Evolutionary conservation across 257 asterid species (phyloP), one percentile per base, ranked within the genome.

Genomic region (Jacaranda mimosifolia): DNA sequence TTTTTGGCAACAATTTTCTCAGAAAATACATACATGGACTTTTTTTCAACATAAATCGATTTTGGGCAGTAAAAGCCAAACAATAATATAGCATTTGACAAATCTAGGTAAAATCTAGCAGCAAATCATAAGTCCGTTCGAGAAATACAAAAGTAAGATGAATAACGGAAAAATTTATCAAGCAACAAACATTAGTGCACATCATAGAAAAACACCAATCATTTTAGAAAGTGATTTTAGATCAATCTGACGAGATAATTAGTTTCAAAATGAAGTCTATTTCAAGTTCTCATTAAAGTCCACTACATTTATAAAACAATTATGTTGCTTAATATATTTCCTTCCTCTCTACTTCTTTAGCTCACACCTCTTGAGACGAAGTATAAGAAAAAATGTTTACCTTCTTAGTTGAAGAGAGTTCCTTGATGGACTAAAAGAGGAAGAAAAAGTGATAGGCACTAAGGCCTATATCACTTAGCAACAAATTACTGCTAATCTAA

Each of bases 121-220:
- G 19, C 39, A 71, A 67, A 68, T 75, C 65, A 72, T 15, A 49
- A 72, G 60, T 43, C 19, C 39, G 65, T 62, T 40, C 53, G 53
- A 67, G 36, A n/a, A 64, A 55, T 52, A 77, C 18, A 7, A 63
- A 58, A 46, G 15, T 66, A 53, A 38, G 52, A 6, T 15, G 40
- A 71, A 39, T 59, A 51, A 53, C 40, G 21, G 39, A 21, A 51
- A 51, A 58, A 21, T 55, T 38, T 40, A 64, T 46, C 17, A 48
- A 70, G 55, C 78, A 82, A 69, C 13, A 56, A 70, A 55, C 7
- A 43, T 0, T 48, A 74, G 58, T 36, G 53, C 38, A 19, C 49
- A 77, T 39, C n/a, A n/a, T 39, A 49, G 69, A 46, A 38, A 70
- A 35, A 64, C 35, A n/a, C 0, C 19, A 14, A 53, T 53, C 17